Evolutionary conservation across 78 protist genomes (phyloP), one percentile per base, ranked within the genome.

Genomic region (Speleostelium caveatum): DNA sequence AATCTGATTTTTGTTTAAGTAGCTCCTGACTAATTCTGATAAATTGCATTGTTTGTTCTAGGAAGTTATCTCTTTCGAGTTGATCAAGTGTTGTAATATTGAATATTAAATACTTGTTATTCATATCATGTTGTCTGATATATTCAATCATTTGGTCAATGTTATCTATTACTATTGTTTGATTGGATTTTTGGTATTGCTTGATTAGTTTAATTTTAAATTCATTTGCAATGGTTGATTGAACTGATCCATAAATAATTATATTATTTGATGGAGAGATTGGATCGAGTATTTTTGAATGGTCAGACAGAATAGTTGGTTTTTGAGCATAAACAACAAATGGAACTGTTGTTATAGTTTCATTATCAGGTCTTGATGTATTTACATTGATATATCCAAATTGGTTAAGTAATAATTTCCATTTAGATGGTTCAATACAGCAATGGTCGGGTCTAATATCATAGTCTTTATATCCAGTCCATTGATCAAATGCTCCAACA

Each of bases 11-110:
- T 2, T 66, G 49, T 0, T 78, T 68, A 22, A 66, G 33, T 58
- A 78, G 19, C 1, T 39, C 8, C 55, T 67, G 65, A 38, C 56
- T 56, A 17, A 78, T 16, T 26, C 66, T 56, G 39, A 65, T 53
- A 32, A 66, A 67, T 26, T 78, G 60, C 10, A 66, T 21, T 2
- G 75, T 66, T 0, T 22, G 22, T 28, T 45, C 17, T 14, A 55
- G 30, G 26, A 39, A 79, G 53, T 51, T 79, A 24, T 33, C 8
- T 10, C 36, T 26, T 22, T 56, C 30, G n/a, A 79, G 21, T 51
- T 45, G 19, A 3, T 49, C 56, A 0, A 79, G 24, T 26, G 58
- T 0, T 68, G 75, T 21, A 21, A 67, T 14, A 41, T 49, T 49
- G 12, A 49, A 16, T 49, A 49, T 49, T 16, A 49, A 16, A 49